phyloP scores from a whole-genome alignment of 208 protist species.

The Trypanosoma platydactyli region DNA sequence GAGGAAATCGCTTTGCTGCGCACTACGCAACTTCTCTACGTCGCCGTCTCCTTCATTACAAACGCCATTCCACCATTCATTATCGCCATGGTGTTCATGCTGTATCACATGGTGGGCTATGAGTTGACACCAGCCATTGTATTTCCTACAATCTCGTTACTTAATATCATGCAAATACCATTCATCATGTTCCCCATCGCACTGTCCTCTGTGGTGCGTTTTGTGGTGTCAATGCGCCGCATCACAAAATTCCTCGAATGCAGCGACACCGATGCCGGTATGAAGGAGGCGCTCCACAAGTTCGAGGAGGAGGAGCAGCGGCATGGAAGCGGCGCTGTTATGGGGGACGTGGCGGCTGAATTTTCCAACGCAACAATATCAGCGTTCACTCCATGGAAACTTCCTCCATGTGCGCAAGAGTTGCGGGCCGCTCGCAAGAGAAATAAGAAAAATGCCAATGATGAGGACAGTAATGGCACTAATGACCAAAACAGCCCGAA shows the following conservation, averaged over 20 bases:
- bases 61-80: constrained; percentile 40
- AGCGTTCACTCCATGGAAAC: constrained; percentile 8
- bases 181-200: constrained; percentile 76
- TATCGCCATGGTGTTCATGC: constrained; percentile 30
- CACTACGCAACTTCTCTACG: constrained; percentile 16
- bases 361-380: constrained; percentile 20
- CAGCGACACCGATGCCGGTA: constrained; percentile 29
- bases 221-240: constrained; percentile 69
- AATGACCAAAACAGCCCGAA: background rate
- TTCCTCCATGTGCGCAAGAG: constrained; percentile 17
- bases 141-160: constrained; percentile 78
- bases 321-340: background rate
- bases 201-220: constrained; percentile 62
- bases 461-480: background rate
- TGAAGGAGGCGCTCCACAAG: background rate
- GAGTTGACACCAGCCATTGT: constrained; percentile 67
- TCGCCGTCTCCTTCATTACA: constrained; percentile 37
- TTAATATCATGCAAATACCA: constrained; percentile 76
- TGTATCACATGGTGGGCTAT: constrained; percentile 38
- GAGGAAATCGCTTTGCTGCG: constrained; percentile 29
- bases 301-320: background rate
- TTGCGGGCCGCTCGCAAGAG: constrained; percentile 1
- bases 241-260: constrained; percentile 71
- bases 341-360: constrained; percentile 12
- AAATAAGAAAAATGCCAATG: constrained; percentile 2